These are phyloP conservation scores for Aquanectria penicillioides DNA, from an alignment of 2,329 filamentous ascomycete species.

Conservation along the genomic window DNA sequence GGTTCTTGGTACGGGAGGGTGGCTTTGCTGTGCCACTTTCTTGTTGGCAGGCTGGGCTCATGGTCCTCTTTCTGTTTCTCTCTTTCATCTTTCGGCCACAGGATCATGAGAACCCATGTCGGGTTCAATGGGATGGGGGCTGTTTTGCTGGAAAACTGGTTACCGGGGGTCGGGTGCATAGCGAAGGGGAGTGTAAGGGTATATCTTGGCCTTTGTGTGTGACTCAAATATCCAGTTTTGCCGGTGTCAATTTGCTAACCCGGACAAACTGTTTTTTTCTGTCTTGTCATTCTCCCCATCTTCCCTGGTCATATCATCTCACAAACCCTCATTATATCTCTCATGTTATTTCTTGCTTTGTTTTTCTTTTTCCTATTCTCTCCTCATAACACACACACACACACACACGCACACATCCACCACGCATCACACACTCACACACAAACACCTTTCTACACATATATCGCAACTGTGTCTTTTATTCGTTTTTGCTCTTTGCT, in stretches of 20 bases:
- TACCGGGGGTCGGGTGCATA: slow-evolving; percentile 54
- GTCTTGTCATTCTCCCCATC: slow-evolving; percentile 34
- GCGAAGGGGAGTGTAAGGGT: slow-evolving; percentile 56
- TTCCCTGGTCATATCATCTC: slow-evolving; percentile 26
- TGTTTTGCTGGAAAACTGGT: slow-evolving; percentile 56
- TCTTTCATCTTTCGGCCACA: slow-evolving; percentile 16
- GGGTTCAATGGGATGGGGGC: slow-evolving; percentile 37
- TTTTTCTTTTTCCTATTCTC: neutral
- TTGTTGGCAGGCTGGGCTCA: slow-evolving; percentile 20
- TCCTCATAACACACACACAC: neutral
- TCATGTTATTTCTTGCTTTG: slow-evolving; percentile 18
- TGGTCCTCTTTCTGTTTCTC: slow-evolving; percentile 13
- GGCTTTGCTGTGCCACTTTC: slow-evolving; percentile 43
- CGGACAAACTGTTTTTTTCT: slow-evolving; percentile 40
- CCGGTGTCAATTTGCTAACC: slow-evolving; percentile 38
- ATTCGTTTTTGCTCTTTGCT: slow-evolving; percentile 32
- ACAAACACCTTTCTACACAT: slow-evolving; percentile 24
- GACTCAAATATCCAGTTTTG: slow-evolving; percentile 45
- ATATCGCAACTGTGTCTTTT: slow-evolving; percentile 25
- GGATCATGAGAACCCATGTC: slow-evolving; percentile 17
- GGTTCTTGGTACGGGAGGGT: slow-evolving; percentile 42
- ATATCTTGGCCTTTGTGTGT: slow-evolving; percentile 52
- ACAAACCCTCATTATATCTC: slow-evolving; percentile 24
- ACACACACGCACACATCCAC: neutral
- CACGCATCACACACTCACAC: slow-evolving; percentile 24